phyloP scores from a whole-genome alignment of 2,329 filamentous ascomycete species.

The Exophiala lecanii-corni region DNA sequence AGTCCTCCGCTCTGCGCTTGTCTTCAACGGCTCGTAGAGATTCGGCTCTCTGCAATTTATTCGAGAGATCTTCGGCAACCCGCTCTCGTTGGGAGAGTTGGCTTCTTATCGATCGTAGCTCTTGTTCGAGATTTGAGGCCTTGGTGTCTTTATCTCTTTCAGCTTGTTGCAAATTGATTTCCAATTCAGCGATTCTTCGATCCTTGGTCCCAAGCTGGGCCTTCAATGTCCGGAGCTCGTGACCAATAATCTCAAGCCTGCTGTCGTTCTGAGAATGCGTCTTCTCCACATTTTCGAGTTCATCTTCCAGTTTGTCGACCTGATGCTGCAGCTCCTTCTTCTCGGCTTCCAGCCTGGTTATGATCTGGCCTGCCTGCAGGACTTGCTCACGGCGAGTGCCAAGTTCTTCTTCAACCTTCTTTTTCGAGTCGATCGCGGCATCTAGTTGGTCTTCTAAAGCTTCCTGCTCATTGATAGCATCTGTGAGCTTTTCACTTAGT shows the following conservation, averaged over 20 bases:
- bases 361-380: slow-evolving; percentile 85
- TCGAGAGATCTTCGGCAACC: slow-evolving; percentile 20
- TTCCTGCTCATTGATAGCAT: slow-evolving; percentile 90
- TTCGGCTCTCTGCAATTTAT: slow-evolving; percentile 21
- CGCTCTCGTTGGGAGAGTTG: slow-evolving; percentile 23
- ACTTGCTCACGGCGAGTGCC: slow-evolving; percentile 74
- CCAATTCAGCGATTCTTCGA: slow-evolving; percentile 80
- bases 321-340: slow-evolving; percentile 69
- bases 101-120: slow-evolving; percentile 22
- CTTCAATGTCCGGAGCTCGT: slow-evolving; percentile 81
- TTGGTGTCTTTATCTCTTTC: slow-evolving; percentile 74
- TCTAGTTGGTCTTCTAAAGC: slow-evolving; percentile 91
- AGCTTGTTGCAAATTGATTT: slow-evolving; percentile 73
- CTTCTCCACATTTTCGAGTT: slow-evolving; percentile 65
- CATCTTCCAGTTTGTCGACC: slow-evolving; percentile 64
- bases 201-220: slow-evolving; percentile 88
- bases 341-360: slow-evolving; percentile 78
- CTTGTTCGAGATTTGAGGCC: slow-evolving; percentile 21
- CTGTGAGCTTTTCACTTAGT: slow-evolving; percentile 85
- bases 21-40: slow-evolving; percentile 19
- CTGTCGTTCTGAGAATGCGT: slow-evolving; percentile 68
- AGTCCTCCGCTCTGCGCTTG: slow-evolving; percentile 20
- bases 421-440: slow-evolving; percentile 80
- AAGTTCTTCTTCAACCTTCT: slow-evolving; percentile 78
- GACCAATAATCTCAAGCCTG: slow-evolving; percentile 70